Evolutionary conservation across 2,329 filamentous ascomycete species (phyloP).

Genomic region (Hirsutella rhossiliensis): DNA sequence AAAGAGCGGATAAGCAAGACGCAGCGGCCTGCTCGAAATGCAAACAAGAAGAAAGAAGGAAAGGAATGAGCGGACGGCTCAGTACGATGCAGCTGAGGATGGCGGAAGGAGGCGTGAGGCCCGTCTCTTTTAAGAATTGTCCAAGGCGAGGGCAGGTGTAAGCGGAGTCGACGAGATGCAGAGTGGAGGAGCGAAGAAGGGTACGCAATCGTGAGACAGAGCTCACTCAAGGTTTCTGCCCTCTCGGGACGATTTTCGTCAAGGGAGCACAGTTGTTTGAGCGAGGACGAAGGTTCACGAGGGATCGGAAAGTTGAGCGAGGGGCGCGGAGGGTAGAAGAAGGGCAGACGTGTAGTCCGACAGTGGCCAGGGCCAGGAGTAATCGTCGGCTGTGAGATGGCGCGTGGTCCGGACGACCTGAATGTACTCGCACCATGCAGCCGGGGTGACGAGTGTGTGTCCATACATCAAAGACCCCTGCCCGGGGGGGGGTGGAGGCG

Average conservation of each 20-base stretch:
- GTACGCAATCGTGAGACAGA: conserved; percentile 20
- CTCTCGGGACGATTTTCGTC: conserved; percentile 20
- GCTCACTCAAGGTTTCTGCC: conserved; percentile 16
- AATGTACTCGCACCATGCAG: conserved; percentile 7
- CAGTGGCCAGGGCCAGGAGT: conserved; percentile 5
- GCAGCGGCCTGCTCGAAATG: neutral
- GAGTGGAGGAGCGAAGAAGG: conserved; percentile 17
- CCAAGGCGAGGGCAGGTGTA: conserved; percentile 7
- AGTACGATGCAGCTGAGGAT: neutral
- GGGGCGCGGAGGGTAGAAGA: conserved; percentile 24
- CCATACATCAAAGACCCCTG: conserved; percentile 1
- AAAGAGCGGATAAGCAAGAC: conserved; percentile 1
- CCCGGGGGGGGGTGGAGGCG: neutral
- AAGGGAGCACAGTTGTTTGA: conserved; percentile 17
- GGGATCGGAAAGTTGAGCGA: conserved; percentile 9
- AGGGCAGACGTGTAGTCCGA: conserved; percentile 16
- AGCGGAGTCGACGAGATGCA: conserved; percentile 9
- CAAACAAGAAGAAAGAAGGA: neutral
- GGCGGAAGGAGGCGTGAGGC: conserved; percentile 2
- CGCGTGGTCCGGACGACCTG: conserved; percentile 2
- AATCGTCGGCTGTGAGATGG: conserved; percentile 8
- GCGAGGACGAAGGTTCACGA: conserved; percentile 10
- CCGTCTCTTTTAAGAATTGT: conserved; percentile 4
- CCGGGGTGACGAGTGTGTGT: conserved; percentile 8
- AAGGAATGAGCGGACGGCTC: neutral